phyloP scores from a whole-genome alignment of 768 basidiomycete species.

The Boletus bicolor region DNA sequence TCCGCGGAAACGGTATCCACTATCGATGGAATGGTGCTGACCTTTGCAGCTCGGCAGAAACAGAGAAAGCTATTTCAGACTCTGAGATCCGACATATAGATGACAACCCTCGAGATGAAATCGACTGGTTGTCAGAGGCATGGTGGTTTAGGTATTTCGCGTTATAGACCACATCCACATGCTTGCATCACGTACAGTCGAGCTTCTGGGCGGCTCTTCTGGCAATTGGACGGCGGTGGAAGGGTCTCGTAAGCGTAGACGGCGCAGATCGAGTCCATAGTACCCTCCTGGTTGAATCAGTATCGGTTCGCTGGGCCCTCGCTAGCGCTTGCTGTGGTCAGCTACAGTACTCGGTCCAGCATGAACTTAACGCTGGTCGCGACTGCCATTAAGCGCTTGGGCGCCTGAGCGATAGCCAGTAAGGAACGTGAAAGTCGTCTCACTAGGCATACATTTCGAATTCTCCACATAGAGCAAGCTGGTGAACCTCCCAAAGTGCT shows the following conservation, averaged over 20 bases:
- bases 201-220: constrained; percentile 2
- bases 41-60: neutral
- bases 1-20: constrained; percentile 4
- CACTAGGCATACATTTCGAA: neutral
- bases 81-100: neutral
- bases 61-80: neutral
- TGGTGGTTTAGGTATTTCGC: neutral
- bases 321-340: constrained; percentile 1
- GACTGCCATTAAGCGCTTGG: neutral
- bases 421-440: neutral
- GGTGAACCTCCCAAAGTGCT: neutral
- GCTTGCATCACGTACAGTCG: constrained; percentile 16
- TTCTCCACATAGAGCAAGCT: neutral
- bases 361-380: neutral
- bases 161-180: neutral
- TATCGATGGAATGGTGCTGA: neutral
- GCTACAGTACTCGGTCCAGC: neutral
- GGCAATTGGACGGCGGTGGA: neutral
- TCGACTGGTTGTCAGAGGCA: neutral
- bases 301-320: constrained; percentile 1
- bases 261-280: neutral
- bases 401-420: constrained; percentile 1
- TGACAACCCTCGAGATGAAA: neutral
- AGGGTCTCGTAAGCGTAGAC: constrained; percentile 9
- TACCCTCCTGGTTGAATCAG: neutral